Conservation (phyloP, 257 asterid genomes). For the Solanum chiquidenum region DNA sequence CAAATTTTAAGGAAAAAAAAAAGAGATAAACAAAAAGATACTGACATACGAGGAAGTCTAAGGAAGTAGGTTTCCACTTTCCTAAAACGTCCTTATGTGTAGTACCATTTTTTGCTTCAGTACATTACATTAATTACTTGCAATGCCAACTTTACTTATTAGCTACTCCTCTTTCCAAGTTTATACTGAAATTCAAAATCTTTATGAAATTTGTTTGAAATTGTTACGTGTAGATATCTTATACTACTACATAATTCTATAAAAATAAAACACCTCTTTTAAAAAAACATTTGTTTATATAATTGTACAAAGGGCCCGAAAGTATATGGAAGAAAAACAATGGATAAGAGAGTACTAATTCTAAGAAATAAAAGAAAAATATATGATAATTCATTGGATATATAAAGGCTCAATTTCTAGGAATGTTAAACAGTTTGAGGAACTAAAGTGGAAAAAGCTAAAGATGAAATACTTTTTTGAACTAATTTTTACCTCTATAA, state of each 20-base stretch:
- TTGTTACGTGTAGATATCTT: background rate
- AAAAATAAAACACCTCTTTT: background rate
- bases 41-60: background rate
- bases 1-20: no score
- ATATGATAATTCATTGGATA: background rate
- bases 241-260: background rate
- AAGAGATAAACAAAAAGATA: background rate
- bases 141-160: background rate
- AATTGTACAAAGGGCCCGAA: background rate
- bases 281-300: background rate
- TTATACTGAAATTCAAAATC: background rate
- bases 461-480: background rate
- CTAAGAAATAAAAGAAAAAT: background rate
- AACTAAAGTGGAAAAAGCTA: background rate
- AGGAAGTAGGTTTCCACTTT: background rate
- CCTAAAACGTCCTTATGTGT: background rate
- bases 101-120: background rate
- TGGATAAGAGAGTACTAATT: background rate
- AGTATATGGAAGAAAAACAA: background rate
- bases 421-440: background rate
- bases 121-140: background rate
- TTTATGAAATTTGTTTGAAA: background rate
- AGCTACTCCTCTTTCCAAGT: background rate
- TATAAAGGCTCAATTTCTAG: background rate
- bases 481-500: background rate